Percentiles rank a stretch among this genome's conserved stretches.
These are phyloP conservation scores for Eremomyces bilateralis DNA, from an alignment of 495 filamentous ascomycete genomes.

Conservation along the genomic window DNA sequence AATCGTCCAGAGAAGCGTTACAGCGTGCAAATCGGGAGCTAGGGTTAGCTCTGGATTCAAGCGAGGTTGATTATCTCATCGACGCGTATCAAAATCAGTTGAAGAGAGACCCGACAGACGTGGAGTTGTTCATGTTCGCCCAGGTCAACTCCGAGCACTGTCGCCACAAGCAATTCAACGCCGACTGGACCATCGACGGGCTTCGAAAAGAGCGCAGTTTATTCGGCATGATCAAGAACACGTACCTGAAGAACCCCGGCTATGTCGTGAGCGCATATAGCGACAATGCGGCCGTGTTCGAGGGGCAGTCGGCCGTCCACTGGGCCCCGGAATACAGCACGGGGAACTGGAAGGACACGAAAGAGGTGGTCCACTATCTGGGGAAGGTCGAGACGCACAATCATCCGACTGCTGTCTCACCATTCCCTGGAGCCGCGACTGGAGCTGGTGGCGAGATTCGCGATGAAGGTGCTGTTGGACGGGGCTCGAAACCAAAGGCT, in stretches of 20 bases:
- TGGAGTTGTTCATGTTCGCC: constrained; percentile 97
- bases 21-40: constrained; percentile 61
- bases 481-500: constrained; percentile 82
- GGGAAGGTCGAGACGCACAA: constrained; percentile 96
- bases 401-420: constrained; percentile 89
- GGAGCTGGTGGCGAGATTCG: constrained; percentile 88
- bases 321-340: constrained; percentile 76
- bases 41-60: constrained; percentile 68
- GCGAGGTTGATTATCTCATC: constrained; percentile 85
- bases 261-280: constrained; percentile 86
- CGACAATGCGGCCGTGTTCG: constrained; percentile 84
- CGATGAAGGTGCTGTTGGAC: constrained; percentile 84
- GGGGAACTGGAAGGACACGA: constrained; percentile 69
- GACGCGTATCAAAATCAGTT: constrained; percentile 55
- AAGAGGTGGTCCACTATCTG: constrained; percentile 73
- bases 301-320: constrained; percentile 50
- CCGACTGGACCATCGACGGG: constrained; percentile 92
- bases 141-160: constrained; percentile 82
- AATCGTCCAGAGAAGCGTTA: constrained; percentile 40
- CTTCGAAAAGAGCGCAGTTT: constrained; percentile 52
- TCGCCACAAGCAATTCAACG: constrained; percentile 76
- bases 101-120: constrained; percentile 56
- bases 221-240: constrained; percentile 91
- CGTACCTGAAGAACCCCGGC: constrained; percentile 54
- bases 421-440: constrained; percentile 70